Base-by-base conservation (phyloP, 2,329 filamentous ascomycete genomes). In the Dryadomyces quercus-mongolicae region DNA sequence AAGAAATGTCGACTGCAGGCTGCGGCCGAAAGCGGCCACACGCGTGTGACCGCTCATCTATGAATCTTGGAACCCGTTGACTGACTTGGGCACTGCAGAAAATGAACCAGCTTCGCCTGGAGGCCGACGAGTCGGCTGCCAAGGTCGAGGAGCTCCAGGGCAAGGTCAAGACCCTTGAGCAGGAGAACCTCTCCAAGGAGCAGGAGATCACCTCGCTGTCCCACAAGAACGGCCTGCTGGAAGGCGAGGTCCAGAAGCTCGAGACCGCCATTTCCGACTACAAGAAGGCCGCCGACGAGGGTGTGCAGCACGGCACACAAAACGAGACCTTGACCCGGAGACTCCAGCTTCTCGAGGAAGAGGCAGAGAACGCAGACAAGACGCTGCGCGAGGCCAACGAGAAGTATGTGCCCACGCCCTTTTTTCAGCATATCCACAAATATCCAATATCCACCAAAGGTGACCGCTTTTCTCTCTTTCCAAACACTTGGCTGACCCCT, bases 301-400 rank as follows among this genome's bases (percentile, higher is more conserved):
- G 87, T 68, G 75, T 82, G 71, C 78, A 88, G 75, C 82, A 90
- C 69, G 86, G 88, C 68, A 88, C 85, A 68, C 88, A 95, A 74
- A 93, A 92, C 72, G 93, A 98, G 76, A 81, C 85, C 64, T 80
- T 98, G 62, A 86, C 89, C 76, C 82, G 93, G 74, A 88, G 89
- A 76, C 79, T 97, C 68, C 89, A 96, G 77, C 78, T 98, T 62
- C 84, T 98, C 63, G 93, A 98, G 77, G 92, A 97, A 75, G 93
- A 98, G 77, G 90, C 90, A 63, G 93, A 98, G 76, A 83, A 92
- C 70, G 89, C 90, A 63, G 93, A 97, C 74, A 93, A 91, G 84
- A 94, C 88, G 61, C 80, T 97, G 68, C 86, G 92, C 69, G 93
- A 97, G 77, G 86, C 90, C 67, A 97, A 95, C 74, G 93, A 98